phyloP scores from a whole-genome alignment of 2,329 filamentous ascomycete genomes.

The Venturia aucupariae region DNA sequence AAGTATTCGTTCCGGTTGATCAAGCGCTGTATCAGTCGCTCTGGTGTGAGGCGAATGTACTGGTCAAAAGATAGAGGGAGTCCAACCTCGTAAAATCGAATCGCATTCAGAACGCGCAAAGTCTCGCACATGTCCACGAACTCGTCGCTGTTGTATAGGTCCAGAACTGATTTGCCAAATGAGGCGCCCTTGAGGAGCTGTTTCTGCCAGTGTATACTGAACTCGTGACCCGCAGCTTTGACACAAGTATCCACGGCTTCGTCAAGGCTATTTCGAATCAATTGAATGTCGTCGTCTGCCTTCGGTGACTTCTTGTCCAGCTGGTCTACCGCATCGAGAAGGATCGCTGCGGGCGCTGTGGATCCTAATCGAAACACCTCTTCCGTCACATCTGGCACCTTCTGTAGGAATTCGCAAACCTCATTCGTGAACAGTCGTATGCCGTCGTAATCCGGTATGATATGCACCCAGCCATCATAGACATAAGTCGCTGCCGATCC shows the following conservation, averaged over 20 bases:
- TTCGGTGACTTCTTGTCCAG: constrained; percentile 91
- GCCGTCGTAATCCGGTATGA: constrained; percentile 83
- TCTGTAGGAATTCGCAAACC: constrained; percentile 95
- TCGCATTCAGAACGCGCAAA: constrained; percentile 82
- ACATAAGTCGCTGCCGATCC: constrained; percentile 70
- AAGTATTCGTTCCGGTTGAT: constrained; percentile 87
- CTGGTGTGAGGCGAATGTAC: constrained; percentile 81
- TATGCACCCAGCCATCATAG: constrained; percentile 84
- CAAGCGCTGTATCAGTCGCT: constrained; percentile 75
- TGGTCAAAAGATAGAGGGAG: constrained; percentile 89
- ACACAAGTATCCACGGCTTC: constrained; percentile 93
- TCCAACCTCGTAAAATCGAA: constrained; percentile 83
- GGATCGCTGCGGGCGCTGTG: constrained; percentile 80
- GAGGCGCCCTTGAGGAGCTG: constrained; percentile 91
- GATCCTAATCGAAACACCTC: constrained; percentile 86
- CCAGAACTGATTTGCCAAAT: constrained; percentile 93
- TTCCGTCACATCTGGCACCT: constrained; percentile 75
- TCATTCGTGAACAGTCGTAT: constrained; percentile 84
- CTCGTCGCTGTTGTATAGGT: constrained; percentile 95
- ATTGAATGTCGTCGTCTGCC: constrained; percentile 93
- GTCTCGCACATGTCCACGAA: constrained; percentile 98
- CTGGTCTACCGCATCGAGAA: constrained; percentile 85
- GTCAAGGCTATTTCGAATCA: constrained; percentile 77
- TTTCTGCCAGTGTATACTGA: constrained; percentile 86
- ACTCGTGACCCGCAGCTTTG: constrained; percentile 87